Evolutionary conservation across 169 alveolate genomes (phyloP).

Genomic region (Plasmodium blacklocki): DNA sequence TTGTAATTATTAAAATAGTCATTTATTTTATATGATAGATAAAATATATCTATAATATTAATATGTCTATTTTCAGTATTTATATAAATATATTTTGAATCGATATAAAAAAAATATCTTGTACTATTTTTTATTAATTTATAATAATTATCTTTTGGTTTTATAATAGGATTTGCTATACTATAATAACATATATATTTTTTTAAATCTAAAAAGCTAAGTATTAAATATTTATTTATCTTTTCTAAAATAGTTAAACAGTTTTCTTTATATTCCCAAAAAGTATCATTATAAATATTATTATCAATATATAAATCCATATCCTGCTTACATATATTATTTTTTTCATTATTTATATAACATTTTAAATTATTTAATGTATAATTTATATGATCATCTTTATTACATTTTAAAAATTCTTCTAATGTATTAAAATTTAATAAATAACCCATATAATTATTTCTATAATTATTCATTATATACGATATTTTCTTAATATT

Average conservation of each 20-base stretch:
- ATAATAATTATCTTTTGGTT: slow-evolving; percentile 19
- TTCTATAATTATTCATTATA: slow-evolving; percentile 1
- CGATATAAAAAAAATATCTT: slow-evolving; percentile 31
- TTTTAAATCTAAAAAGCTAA: slow-evolving; percentile 41
- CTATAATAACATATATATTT: slow-evolving; percentile 42
- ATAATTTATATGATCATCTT: slow-evolving; percentile 14
- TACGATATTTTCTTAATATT: not conserved
- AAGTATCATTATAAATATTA: slow-evolving; percentile 25
- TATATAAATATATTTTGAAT: slow-evolving; percentile 21
- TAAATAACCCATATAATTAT: slow-evolving; percentile 32
- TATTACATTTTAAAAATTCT: slow-evolving; percentile 38
- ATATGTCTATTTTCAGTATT: slow-evolving; percentile 9
- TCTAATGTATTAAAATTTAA: slow-evolving; percentile 58
- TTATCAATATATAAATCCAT: not conserved
- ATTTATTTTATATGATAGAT: slow-evolving; percentile 37
- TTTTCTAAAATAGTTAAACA: slow-evolving; percentile 48
- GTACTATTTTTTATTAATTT: not conserved
- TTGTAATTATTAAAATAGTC: slow-evolving; percentile 28
- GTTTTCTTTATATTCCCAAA: slow-evolving; percentile 55
- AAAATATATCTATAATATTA: slow-evolving; percentile 42
- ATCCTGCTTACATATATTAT: too few relatives aligned
- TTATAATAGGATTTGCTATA: slow-evolving; percentile 59
- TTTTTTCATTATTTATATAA: slow-evolving; percentile 6
- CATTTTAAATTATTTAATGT: slow-evolving; percentile 13
- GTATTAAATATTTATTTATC: slow-evolving; percentile 50